A percentile compares a stretch with the other conserved stretches of the same genome.
Conservation (phyloP, 257 asterid species). For the Voacanga thouarsii region DNA sequence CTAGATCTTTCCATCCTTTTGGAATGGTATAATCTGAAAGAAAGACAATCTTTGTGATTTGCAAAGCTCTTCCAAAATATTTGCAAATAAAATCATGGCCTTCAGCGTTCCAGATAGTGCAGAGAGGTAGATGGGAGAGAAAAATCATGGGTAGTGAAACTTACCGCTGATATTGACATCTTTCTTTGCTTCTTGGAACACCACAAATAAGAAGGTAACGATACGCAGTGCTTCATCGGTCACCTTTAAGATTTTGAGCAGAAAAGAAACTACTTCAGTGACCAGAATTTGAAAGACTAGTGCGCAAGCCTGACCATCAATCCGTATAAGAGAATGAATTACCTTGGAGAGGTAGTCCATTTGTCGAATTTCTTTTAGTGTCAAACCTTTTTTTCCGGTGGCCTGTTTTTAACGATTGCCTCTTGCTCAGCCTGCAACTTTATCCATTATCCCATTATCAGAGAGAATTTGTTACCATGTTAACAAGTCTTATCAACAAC, state of each 20-base stretch:
- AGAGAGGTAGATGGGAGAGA: background rate
- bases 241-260: constrained; percentile 37
- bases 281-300: background rate
- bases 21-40: constrained; percentile 68
- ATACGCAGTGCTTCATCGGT: constrained; percentile 88
- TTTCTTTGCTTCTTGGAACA: constrained; percentile 76
- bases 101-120: background rate
- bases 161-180: constrained; percentile 62
- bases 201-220: constrained; percentile 71
- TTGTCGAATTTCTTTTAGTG: constrained; percentile 61
- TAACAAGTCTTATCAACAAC: too few species aligned
- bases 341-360: constrained; percentile 92
- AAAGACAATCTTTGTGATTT: background rate
- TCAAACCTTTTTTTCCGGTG: constrained; percentile 47
- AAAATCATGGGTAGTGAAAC: constrained; percentile 2
- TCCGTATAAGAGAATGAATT: background rate
- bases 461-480: background rate
- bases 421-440: constrained; percentile 80
- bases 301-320: background rate
- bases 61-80: too few species aligned
- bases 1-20: constrained; percentile 74
- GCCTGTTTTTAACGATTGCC: constrained; percentile 59
- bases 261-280: background rate
- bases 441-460: background rate
- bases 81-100: background rate